Evolutionary conservation across 306 rosid genomes (phyloP), one percentile per base, ranked within the genome.

Genomic region (Prinsepia uniflora): DNA sequence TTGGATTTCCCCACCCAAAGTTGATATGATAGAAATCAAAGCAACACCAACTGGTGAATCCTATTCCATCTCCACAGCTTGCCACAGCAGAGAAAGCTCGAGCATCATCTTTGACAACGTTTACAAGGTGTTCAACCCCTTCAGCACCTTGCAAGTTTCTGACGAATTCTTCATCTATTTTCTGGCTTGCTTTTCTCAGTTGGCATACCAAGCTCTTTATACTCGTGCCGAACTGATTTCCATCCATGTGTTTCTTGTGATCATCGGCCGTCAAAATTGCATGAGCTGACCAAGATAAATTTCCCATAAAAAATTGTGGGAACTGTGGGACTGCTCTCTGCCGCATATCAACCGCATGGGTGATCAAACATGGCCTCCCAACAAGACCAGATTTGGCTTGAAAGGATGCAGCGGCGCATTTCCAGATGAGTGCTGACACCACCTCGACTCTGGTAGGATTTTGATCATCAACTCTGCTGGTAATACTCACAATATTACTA

Each of bases 1-100:
- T 5, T 5, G 69, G 76, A 40, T 61, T 72, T 61, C 69, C 76
- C 76, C 76, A 72, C 50, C 76, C 76, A 39, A 72, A 72, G 59
- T 72, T 53, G 0, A 50, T 50, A 45, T 63, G 22, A 22, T 72
- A 72, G 42, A 47, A 11, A 46, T 70, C 76, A 60, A 40, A 49
- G 9, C 49, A 17, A 60, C 67, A 59, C 75, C 40, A 48, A 50
- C 76, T 72, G 61, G 48, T 60, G 41, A 62, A 52, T 7, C 50
- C 70, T 13, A 72, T 49, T 72, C 61, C 73, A 54, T 55, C 22
- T 59, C 72, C 14, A 1, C 43, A 15, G 17, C 49, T 34, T 15
- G 8, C 44, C 52, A 45, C 54, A 5, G 45, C 11, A 15, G 67
- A 46, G 68, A 72, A 8, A 15, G 15, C 67, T 10, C 8, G 18